Evolutionary conservation across 2,329 filamentous ascomycete genomes (phyloP).

Genomic region (Incumbomyces delicatus): DNA sequence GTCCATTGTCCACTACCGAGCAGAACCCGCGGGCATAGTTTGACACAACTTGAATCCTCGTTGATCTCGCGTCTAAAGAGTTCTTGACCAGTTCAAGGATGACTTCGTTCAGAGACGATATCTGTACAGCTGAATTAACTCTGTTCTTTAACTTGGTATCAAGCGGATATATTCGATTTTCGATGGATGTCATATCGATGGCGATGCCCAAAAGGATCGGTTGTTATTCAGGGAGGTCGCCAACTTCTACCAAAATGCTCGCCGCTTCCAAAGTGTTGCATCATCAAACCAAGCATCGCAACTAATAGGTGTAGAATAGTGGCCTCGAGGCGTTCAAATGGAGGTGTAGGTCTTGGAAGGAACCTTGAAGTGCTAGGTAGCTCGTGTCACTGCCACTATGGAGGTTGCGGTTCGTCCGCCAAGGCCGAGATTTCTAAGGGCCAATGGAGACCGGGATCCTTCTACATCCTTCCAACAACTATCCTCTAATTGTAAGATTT

Average conservation of each 20-base stretch:
- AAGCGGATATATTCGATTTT: conserved; percentile 6
- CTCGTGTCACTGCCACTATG: no score
- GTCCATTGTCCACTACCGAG: conserved; percentile 72
- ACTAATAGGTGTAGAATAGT: background rate
- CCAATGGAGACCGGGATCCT: no score
- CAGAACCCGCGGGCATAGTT: conserved; percentile 70
- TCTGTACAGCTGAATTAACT: conserved; percentile 73
- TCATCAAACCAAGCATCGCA: background rate
- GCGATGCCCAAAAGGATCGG: background rate
- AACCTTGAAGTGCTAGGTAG: no score
- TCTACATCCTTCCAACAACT: no score
- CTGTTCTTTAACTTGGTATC: conserved; percentile 32
- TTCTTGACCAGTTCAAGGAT: conserved; percentile 69
- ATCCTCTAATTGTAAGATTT: no score
- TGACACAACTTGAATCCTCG: conserved; percentile 57
- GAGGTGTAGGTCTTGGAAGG: no score
- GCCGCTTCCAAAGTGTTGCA: conserved; percentile 7
- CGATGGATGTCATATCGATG: background rate
- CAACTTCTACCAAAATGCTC: conserved; percentile 4
- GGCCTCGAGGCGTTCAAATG: background rate
- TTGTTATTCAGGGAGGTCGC: conserved; percentile 10
- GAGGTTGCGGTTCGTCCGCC: no score
- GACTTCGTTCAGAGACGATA: conserved; percentile 64
- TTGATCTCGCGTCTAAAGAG: conserved; percentile 68
- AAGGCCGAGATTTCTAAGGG: no score